Percentiles rank a stretch among this genome's conserved stretches.
Evolutionary conservation across 192 early-diverging fungal genomes (phyloP).

Genomic region (Coemansia sp.): DNA sequence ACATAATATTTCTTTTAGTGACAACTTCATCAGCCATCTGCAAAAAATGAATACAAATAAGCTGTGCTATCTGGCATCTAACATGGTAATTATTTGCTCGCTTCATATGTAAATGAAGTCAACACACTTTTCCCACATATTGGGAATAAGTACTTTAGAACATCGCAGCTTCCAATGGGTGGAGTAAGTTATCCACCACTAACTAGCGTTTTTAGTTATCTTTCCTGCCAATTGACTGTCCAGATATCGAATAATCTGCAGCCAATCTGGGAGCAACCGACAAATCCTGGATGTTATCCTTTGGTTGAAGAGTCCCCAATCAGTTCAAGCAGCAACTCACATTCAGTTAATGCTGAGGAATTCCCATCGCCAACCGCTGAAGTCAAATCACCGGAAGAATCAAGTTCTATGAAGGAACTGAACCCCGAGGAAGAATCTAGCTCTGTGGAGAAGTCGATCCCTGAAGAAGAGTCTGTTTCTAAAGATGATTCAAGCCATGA

Average conservation of each 20-base stretch:
- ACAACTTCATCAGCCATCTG: too few species aligned
- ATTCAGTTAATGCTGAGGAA: too few species aligned
- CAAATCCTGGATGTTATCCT: background rate
- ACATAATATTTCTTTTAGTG: too few species aligned
- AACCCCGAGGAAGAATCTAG: too few species aligned
- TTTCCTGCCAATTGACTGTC: constrained; percentile 12
- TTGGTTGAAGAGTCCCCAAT: background rate
- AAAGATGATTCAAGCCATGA: too few species aligned
- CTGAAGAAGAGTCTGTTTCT: too few species aligned
- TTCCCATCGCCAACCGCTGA: too few species aligned
- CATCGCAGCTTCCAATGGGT: background rate
- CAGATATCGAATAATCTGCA: constrained; percentile 9
- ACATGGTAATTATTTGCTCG: constrained; percentile 30
- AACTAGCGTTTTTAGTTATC: constrained; percentile 19
- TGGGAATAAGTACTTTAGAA: background rate
- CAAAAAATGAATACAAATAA: constrained; percentile 29
- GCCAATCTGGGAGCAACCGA: constrained; percentile 7
- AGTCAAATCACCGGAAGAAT: too few species aligned
- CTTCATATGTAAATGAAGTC: constrained; percentile 12
- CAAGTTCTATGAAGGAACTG: too few species aligned
- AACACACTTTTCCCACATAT: background rate
- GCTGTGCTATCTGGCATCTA: constrained; percentile 19
- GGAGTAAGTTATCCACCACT: constrained; percentile 6
- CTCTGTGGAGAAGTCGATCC: too few species aligned
- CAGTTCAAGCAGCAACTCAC: too few species aligned